These are phyloP conservation scores for Staphylotrichum tortipilum DNA, from an alignment of 495 filamentous ascomycete genomes.

Conservation along the genomic window DNA sequence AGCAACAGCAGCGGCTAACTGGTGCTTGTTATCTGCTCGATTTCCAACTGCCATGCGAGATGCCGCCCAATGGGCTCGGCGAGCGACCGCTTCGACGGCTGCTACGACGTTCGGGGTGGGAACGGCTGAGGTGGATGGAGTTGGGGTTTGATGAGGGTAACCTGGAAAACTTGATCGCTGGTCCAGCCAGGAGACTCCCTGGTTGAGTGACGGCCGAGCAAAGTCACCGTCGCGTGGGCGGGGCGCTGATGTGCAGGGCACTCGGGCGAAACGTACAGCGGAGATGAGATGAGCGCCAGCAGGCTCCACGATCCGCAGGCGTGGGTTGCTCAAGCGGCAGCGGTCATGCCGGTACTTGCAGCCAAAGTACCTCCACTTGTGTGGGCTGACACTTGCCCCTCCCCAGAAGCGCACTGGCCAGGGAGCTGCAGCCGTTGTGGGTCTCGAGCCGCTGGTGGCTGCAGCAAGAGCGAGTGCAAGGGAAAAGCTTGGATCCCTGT, in stretches of 20 bases:
- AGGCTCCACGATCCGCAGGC: not conserved
- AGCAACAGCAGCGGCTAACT: too few relatives aligned
- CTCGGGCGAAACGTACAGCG: not conserved
- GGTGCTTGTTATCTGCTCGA: too few relatives aligned
- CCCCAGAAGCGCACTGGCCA: slow-evolving; percentile 21
- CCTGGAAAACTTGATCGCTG: slow-evolving; percentile 5
- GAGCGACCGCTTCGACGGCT: not conserved
- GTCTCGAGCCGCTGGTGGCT: slow-evolving; percentile 16
- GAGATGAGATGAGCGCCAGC: not conserved
- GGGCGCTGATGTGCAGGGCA: too few relatives aligned
- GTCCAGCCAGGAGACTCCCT: not conserved
- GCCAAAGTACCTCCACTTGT: slow-evolving; percentile 12
- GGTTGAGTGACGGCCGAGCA: not conserved
- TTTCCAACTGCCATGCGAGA: too few relatives aligned
- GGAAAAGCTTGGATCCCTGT: slow-evolving; percentile 23
- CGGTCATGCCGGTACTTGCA: slow-evolving; percentile 20
- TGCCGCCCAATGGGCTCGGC: too few relatives aligned
- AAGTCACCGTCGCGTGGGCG: too few relatives aligned
- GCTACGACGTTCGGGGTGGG: not conserved
- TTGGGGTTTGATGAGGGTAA: slow-evolving; percentile 2
- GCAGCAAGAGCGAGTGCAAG: slow-evolving; percentile 23
- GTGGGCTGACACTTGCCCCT: slow-evolving; percentile 5
- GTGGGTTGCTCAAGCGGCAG: not conserved
- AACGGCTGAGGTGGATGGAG: not conserved
- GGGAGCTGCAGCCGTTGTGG: slow-evolving; percentile 14